Evolutionary conservation across 305 asterid species (phyloP).

Genomic region (Solanum hybrid): DNA sequence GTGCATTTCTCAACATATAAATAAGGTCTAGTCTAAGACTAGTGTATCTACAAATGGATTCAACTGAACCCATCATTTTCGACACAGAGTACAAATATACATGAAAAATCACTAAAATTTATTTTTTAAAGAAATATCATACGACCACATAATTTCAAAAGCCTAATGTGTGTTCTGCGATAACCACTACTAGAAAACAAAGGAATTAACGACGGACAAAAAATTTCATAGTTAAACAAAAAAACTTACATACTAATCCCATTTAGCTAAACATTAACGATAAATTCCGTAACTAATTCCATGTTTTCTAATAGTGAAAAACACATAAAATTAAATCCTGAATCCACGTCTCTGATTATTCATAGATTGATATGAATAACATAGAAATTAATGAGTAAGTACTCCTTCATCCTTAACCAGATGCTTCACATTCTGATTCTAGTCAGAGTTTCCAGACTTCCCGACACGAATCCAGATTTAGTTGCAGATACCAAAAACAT

Average conservation of each 20-base stretch:
- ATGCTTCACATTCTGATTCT: not conserved
- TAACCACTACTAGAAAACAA: not conserved
- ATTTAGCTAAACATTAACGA: not conserved
- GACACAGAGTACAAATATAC: no score
- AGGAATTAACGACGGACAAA: not conserved
- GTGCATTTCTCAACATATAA: no score
- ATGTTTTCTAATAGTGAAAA: not conserved
- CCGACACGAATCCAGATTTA: not conserved
- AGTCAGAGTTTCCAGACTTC: not conserved
- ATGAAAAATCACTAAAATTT: no score
- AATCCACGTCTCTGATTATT: not conserved
- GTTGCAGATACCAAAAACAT: not conserved
- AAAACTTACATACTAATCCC: not conserved
- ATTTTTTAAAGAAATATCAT: no score
- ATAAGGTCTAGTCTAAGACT: no score
- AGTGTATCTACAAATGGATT: no score
- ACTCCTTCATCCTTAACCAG: not conserved
- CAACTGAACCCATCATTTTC: no score
- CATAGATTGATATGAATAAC: not conserved
- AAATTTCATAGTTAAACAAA: not conserved
- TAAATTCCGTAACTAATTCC: not conserved
- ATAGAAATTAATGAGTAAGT: not conserved
- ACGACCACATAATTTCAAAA: no score
- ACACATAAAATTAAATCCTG: not conserved
- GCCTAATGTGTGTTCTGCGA: no score